phyloP scores from a whole-genome alignment of 768 basidiomycete species.

The Krasilnikovozyma curviuscula region DNA sequence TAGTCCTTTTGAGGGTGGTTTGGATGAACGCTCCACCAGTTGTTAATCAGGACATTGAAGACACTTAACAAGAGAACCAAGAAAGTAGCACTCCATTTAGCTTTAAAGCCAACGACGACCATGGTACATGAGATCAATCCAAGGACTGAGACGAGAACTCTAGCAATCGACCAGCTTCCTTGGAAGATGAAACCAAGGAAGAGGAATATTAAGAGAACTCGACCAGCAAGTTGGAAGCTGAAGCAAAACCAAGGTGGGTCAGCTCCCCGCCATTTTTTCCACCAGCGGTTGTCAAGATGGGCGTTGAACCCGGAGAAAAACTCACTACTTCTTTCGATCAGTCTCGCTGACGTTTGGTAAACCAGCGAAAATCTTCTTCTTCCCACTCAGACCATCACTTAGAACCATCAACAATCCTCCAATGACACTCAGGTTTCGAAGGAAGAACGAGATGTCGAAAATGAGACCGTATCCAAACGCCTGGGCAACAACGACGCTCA shows the following conservation, averaged over 20 bases:
- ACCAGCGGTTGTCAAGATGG: no score
- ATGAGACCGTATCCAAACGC: slow-evolving; percentile 95
- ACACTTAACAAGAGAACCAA: slow-evolving; percentile 73
- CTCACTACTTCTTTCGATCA: slow-evolving; percentile 95
- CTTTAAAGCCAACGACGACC: slow-evolving; percentile 98
- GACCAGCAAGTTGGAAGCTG: slow-evolving; percentile 92
- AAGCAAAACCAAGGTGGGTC: no score
- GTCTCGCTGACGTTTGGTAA: slow-evolving; percentile 77
- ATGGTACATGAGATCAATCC: slow-evolving; percentile 82
- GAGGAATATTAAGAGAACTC: slow-evolving; percentile 92
- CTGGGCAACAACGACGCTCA: slow-evolving; percentile 79
- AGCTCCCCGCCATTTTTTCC: no score
- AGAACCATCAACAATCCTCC: slow-evolving; percentile 99
- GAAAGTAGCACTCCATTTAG: slow-evolving; percentile 95
- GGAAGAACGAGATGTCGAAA: slow-evolving; percentile 99
- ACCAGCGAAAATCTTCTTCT: slow-evolving; percentile 75
- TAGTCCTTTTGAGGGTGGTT: slow-evolving; percentile 92
- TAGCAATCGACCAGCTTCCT: slow-evolving; percentile 70
- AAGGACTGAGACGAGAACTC: slow-evolving; percentile 69
- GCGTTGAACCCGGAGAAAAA: slow-evolving; percentile 14
- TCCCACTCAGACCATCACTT: slow-evolving; percentile 76
- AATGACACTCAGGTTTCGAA: slow-evolving; percentile 91
- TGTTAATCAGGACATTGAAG: slow-evolving; percentile 97
- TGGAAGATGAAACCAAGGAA: slow-evolving; percentile 96
- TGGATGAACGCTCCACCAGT: slow-evolving; percentile 89